Evolutionary conservation across 805 yeast species (phyloP), one percentile per base, ranked within the genome.

Genomic region (Clavispora asparagi): DNA sequence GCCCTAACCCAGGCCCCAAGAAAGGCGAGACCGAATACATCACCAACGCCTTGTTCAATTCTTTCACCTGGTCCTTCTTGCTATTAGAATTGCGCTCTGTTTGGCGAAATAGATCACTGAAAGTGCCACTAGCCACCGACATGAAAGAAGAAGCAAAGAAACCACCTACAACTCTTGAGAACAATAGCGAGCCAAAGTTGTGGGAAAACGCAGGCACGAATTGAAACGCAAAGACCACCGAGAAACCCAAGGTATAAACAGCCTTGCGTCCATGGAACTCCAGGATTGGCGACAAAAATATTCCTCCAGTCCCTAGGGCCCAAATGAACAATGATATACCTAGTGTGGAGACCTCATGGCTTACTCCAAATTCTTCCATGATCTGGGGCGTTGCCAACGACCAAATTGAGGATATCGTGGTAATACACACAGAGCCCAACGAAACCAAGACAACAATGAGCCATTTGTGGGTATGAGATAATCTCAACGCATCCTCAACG

Each of bases 251-350:
- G 1, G 70, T 48, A 35, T 85, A 63, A 5, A 79, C 62, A 8
- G 74, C 68, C 37, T 76, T 77, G 46, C 94, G 68, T 1, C 94
- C 94, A 49, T 73, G 67, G 30, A 79, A 63, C 59, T 86, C 94
- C 17, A 87, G 79, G 12, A 79, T 57, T 43, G 79, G 77, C 2
- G 89, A 85, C 46, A 85, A 53, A 43, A 64, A 60, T 26, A 62
- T 54, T 1, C 64, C 64, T 7, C 69, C 67, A 7, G 55, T 52
- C 13, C 68, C 68, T 36, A 64, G 48, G 6, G 61, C 61, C 56
- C 57, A 55, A 23, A 62, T 60, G 45, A 51, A 64, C n/a, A 58
- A 45, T 16, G 67, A 57, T 7, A 63, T 61, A 8, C 67, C 67
- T 13, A 63, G 48, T 8, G 58, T 52, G 27, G 57, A 52, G 6